Conservation (phyloP, 1,139 yeast genomes). For the Hyphopichia wangnamkhiaoensis region DNA sequence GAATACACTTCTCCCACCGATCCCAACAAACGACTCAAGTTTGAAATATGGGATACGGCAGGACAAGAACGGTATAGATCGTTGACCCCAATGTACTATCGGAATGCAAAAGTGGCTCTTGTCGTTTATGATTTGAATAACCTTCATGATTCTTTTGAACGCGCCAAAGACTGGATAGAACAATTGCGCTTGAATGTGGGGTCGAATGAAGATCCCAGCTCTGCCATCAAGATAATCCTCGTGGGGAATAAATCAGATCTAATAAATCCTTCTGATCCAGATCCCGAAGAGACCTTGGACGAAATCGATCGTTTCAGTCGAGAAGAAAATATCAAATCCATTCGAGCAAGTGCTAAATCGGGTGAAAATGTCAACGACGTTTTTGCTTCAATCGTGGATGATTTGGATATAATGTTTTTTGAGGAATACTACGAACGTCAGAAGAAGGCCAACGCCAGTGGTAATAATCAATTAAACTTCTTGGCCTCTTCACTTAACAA, state of each 20-base stretch:
- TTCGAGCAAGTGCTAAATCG: conserved; percentile 48
- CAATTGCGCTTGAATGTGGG: conserved; percentile 35
- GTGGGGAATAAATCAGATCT: conserved; percentile 40
- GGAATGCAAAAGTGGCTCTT: conserved; percentile 46
- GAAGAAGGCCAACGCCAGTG: conserved; percentile 3
- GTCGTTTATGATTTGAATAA: conserved; percentile 40
- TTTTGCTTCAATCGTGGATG: conserved; percentile 42
- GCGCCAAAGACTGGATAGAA: conserved; percentile 48
- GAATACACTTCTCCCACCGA: conserved; percentile 20
- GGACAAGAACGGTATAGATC: conserved; percentile 52
- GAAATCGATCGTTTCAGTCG: conserved; percentile 14
- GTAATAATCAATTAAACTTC: not conserved
- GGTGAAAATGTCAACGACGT: conserved; percentile 45
- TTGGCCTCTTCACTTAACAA: not conserved
- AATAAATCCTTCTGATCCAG: conserved; percentile 4
- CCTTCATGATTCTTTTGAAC: conserved; percentile 31
- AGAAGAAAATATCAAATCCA: conserved; percentile 18
- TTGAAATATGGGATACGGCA: conserved; percentile 56
- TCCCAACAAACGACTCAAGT: conserved; percentile 25
- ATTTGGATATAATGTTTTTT: conserved; percentile 40
- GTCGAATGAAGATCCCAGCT: conserved; percentile 12
- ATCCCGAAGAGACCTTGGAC: conserved; percentile 2
- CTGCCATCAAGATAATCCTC: conserved; percentile 26
- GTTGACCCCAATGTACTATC: conserved; percentile 51
- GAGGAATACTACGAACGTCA: conserved; percentile 15